Conservation (phyloP, 129 eudicot genomes). For the Chrysanthemum seticuspe region DNA sequence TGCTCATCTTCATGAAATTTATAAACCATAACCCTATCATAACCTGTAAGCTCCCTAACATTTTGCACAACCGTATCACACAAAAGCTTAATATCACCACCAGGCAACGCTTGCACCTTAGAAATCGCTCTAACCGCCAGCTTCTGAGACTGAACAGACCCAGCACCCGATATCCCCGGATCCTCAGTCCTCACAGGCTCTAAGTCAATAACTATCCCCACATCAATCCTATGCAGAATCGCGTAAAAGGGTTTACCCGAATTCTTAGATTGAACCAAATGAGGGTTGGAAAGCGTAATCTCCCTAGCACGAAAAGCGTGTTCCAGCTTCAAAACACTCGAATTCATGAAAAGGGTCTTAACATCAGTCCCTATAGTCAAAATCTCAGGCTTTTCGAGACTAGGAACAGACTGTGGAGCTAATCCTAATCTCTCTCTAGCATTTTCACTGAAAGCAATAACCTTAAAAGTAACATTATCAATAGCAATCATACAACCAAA, state of each 20-base stretch:
- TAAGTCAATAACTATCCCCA: slow-evolving; percentile 85
- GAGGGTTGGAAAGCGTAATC: slow-evolving; percentile 64
- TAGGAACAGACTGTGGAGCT: slow-evolving; percentile 73
- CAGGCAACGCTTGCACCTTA: slow-evolving; percentile 79
- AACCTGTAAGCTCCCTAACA: slow-evolving; percentile 86
- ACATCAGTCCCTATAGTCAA: slow-evolving; percentile 73
- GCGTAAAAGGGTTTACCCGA: slow-evolving; percentile 91
- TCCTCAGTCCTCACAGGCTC: slow-evolving; percentile 88
- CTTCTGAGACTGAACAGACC: slow-evolving; percentile 97
- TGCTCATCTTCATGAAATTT: slow-evolving; percentile 98
- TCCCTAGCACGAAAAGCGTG: slow-evolving; percentile 75
- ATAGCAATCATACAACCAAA: slow-evolving; percentile 89
- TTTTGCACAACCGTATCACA: slow-evolving; percentile 83
- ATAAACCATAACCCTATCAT: slow-evolving; percentile 93
- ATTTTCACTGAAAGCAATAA: slow-evolving; percentile 75
- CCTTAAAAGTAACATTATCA: slow-evolving; percentile 48
- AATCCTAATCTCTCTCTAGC: slow-evolving; percentile 74
- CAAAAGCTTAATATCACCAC: slow-evolving; percentile 82
- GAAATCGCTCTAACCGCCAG: slow-evolving; percentile 88
- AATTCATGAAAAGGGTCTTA: slow-evolving; percentile 70
- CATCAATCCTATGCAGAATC: slow-evolving; percentile 88
- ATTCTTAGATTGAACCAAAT: slow-evolving; percentile 74
- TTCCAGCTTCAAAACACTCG: slow-evolving; percentile 54
- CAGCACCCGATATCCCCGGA: slow-evolving; percentile 82
- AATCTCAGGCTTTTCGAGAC: slow-evolving; percentile 49